These are phyloP conservation scores for Corynascus novoguineensis DNA, from an alignment of 495 filamentous ascomycete species.

Conservation along the genomic window DNA sequence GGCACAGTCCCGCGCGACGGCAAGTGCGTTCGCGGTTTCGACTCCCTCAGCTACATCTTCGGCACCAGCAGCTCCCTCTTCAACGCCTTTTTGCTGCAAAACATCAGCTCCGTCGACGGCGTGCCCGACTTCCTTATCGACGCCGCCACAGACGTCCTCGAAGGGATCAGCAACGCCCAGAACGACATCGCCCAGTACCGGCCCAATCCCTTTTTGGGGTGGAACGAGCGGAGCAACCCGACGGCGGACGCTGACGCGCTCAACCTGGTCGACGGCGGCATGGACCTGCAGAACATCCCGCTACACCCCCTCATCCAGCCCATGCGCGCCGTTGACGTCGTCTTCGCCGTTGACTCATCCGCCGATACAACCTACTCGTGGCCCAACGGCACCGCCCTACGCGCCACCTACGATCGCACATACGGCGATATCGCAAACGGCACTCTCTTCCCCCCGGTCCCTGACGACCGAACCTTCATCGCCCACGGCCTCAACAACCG, in stretches of 20 bases:
- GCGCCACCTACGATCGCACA: constrained; percentile 77
- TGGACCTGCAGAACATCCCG: constrained; percentile 84
- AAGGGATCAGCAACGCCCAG: constrained; percentile 46
- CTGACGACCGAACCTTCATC: constrained; percentile 79
- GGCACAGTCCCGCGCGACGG: constrained; percentile 56
- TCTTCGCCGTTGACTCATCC: constrained; percentile 84
- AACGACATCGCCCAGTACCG: constrained; percentile 78
- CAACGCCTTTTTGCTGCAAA: constrained; percentile 64
- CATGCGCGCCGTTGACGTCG: constrained; percentile 71
- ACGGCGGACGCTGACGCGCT: constrained; percentile 51
- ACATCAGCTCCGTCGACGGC: constrained; percentile 41
- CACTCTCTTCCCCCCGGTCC: constrained; percentile 76
- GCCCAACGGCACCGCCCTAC: constrained; percentile 82
- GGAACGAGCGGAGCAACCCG: constrained; percentile 57
- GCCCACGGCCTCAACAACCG: constrained; percentile 77
- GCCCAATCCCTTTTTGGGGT: constrained; percentile 81
- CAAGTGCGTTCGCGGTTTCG: constrained; percentile 71
- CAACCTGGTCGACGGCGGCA: constrained; percentile 80
- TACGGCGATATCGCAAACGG: constrained; percentile 63
- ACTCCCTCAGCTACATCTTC: constrained; percentile 81
- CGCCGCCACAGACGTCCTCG: constrained; percentile 52
- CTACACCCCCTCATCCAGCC: constrained; percentile 83
- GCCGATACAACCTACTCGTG: constrained; percentile 71
- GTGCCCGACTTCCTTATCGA: constrained; percentile 49
- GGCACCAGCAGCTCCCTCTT: constrained; percentile 89